phyloP scores from a whole-genome alignment of 2,329 filamentous ascomycete genomes.

The Colletotrichum eleusines region DNA sequence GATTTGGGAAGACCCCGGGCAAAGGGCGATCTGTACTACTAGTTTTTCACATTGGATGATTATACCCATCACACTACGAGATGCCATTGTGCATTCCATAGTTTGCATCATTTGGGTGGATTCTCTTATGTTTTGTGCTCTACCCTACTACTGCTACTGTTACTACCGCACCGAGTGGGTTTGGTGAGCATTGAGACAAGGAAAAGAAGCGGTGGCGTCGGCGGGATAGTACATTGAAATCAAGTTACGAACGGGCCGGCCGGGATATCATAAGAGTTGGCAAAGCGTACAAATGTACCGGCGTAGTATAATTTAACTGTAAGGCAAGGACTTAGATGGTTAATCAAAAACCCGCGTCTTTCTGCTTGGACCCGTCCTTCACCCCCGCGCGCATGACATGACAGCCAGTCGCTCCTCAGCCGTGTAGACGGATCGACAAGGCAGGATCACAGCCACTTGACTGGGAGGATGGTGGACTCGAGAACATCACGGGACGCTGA shows the following conservation, averaged over 20 bases:
- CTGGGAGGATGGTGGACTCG: not conserved
- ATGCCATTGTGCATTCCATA: conserved; percentile 27
- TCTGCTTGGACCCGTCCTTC: not conserved
- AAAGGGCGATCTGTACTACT: conserved; percentile 36
- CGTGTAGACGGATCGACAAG: not conserved
- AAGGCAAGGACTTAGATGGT: not conserved
- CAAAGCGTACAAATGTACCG: conserved; percentile 24
- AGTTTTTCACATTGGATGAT: conserved; percentile 36
- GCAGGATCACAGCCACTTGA: not conserved
- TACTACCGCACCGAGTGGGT: not conserved
- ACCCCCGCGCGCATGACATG: not conserved
- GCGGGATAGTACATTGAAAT: not conserved
- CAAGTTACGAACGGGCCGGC: not conserved
- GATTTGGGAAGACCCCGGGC: not conserved
- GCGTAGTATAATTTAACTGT: conserved; percentile 37
- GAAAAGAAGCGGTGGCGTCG: not conserved
- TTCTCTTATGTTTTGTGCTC: not conserved
- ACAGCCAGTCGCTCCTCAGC: not conserved
- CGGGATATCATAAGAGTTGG: not conserved
- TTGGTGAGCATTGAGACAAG: not conserved
- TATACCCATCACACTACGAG: conserved; percentile 37
- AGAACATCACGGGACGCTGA: not conserved
- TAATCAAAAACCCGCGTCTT: not conserved
- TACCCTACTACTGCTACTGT: not conserved
- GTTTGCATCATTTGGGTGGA: conserved; percentile 27